Base-by-base conservation (phyloP, 1,284 basidiomycete genomes). In the Porogramme epimiltina region DNA sequence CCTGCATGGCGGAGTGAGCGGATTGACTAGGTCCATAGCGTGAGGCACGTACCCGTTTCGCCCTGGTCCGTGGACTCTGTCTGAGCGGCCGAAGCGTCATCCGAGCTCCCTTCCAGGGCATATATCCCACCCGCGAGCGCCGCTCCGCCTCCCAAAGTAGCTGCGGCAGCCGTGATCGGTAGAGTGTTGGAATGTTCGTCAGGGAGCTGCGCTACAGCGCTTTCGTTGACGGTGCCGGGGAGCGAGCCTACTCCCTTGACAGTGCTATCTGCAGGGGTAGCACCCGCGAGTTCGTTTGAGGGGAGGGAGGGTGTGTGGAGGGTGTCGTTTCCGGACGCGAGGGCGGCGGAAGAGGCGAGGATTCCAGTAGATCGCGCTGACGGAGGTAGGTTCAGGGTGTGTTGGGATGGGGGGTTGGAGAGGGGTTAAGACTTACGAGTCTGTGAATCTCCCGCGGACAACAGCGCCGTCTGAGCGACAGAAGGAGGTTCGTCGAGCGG, bases 161-260 rank as follows among this genome's bases (percentile, higher is more conserved):
- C n/a, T n/a, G 49, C 59, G 2, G 47, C 51, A 10, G 57, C 50
- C 6, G 48, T 22, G 34, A 54, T 55, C 11, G 41, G 45, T 19
- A 57, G 54, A 22, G 51, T 43, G 19, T 52, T 43, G 19, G 34
- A 44, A 15, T 59, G 58, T 49, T 73, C 74, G 10, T 76, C 72
- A 2, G 79, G 75, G 4, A 75, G 64, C 49, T 71, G 64, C 11
- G 74, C 69, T 11, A 77, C 74, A 9, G 68, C 70, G 6, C 61
- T 52, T 54, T 77, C 75, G 39, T 58, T 62, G 36, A 64, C 51
- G 2, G 55, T 53, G 2, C 74, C 74, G 1, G 74, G 74, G 22
- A 76, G 64, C 9, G 71, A 67, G 4, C 74, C 74, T 4, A 70
- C 72, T 16, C 76, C 76, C 5, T 57, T 66, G 15, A 62, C 57